Evolutionary conservation across 2,329 filamentous ascomycete species (phyloP), one percentile per base, ranked within the genome.

Genomic region (Stachybotrys chlorohalonatus): DNA sequence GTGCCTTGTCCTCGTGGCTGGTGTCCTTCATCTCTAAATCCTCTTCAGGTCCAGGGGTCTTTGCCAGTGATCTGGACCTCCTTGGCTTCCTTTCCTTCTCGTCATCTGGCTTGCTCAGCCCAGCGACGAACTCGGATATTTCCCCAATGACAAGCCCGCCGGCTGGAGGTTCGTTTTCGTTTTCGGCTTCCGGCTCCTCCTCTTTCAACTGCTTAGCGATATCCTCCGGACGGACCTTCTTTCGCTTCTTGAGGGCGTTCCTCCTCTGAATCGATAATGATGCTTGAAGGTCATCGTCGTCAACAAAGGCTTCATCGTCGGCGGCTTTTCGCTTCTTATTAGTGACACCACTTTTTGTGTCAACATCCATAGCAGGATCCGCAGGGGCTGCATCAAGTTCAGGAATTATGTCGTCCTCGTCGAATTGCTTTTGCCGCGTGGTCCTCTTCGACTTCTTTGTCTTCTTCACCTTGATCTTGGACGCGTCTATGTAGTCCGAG

Each of bases 381-480:
- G 72, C 74, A 42, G 62, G 64, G 8, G 66, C 64, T 24, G 58
- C 56, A 24, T 71, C 60, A 15, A 74, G 72, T 3, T 69, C 59
- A 1, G 77, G 75, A 56, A 84, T 77, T 6, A 85, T 73, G 52
- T 83, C 82, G 54, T 86, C 83, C 32, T 85, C 82, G 47, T 85
- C 82, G n/a, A 78, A 72, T 1, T 79, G 79, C 61, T 86, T 87
- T 66, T 88, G 83, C 52, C 89, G 80, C 2, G 87, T 89, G 36
- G 83, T 80, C 72, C 93, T 94, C 75, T 93, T 95, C 71, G 85
- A 93, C 74, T 95, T 96, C 73, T 95, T 96, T 1, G 90, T 86
- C 69, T 96, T 99, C 73, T 91, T 95, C 59, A 97, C 81, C 70
- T 96, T 99, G 65, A 96, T 82, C 62, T 94, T 87, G 1, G 88